phyloP scores from a whole-genome alignment of 768 basidiomycete genomes.

The Mycena sanguinolenta region DNA sequence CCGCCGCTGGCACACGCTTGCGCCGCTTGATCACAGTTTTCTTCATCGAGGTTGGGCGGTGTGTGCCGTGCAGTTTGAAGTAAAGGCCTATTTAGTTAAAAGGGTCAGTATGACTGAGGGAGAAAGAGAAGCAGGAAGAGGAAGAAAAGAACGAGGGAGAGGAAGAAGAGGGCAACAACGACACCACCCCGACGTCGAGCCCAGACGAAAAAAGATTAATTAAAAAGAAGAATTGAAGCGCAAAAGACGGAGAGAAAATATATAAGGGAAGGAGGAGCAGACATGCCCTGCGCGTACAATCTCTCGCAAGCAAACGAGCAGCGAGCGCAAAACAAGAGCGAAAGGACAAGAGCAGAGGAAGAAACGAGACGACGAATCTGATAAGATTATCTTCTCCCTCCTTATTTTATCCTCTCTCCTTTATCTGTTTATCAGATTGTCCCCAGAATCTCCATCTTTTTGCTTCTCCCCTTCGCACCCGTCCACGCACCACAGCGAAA shows the following conservation, averaged over 20 bases:
- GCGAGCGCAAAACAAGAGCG: no score
- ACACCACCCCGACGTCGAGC: background rate
- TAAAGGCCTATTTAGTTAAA: conserved; percentile 74
- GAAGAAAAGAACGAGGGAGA: background rate
- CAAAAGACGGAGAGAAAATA: background rate
- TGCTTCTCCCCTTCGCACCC: no score
- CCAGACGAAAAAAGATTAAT: background rate
- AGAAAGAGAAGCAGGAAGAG: background rate
- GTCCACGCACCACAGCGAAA: no score
- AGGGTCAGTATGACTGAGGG: conserved; percentile 8
- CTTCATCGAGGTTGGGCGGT: conserved; percentile 98
- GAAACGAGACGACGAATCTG: conserved; percentile 8
- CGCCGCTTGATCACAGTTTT: conserved; percentile 98
- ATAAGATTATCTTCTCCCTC: conserved; percentile 20
- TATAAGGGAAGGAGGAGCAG: background rate
- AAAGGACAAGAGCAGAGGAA: background rate
- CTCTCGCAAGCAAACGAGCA: no score
- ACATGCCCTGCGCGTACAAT: no score
- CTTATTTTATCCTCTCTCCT: no score
- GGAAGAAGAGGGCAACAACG: background rate
- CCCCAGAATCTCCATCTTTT: no score
- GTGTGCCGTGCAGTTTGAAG: no score
- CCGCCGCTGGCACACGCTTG: no score
- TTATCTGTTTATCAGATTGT: no score
- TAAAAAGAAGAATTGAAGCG: no score